phyloP scores from a whole-genome alignment of 116 monocot species.

The Posidonia oceanica region DNA sequence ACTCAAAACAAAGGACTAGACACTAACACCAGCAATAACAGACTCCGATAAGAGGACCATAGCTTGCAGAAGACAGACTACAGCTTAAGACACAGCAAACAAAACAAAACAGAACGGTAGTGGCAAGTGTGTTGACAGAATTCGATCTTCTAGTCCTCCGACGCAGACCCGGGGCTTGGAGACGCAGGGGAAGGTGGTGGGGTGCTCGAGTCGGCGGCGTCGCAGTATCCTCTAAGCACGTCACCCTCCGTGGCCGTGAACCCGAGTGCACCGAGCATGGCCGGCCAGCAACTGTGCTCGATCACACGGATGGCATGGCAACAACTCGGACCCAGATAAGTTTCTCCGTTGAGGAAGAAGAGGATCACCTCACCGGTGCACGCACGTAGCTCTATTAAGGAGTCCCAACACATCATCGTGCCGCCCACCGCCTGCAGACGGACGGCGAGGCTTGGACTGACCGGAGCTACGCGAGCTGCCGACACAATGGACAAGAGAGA shows the following conservation, averaged over 20 bases:
- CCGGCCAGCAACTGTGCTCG: conserved; percentile 20
- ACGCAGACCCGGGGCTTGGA: neutral
- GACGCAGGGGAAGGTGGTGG: conserved; percentile 6
- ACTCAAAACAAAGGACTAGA: too few relatives aligned
- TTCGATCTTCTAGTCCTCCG: too few relatives aligned
- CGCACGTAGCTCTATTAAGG: conserved; percentile 9
- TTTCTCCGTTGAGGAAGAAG: conserved; percentile 22
- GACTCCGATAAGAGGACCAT: too few relatives aligned
- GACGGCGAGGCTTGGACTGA: neutral
- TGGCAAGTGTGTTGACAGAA: too few relatives aligned
- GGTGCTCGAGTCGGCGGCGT: neutral
- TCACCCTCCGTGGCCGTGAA: conserved; percentile 23
- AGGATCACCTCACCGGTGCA: conserved; percentile 17
- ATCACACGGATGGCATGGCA: conserved; percentile 18
- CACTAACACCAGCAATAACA: too few relatives aligned
- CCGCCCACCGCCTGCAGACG: conserved; percentile 1
- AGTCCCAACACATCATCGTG: conserved; percentile 9
- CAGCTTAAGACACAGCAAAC: too few relatives aligned
- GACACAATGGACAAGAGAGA: too few relatives aligned
- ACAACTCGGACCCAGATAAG: conserved; percentile 13
- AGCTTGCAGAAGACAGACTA: too few relatives aligned
- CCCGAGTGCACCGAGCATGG: conserved; percentile 18
- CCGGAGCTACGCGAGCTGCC: too few relatives aligned
- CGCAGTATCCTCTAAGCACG: conserved; percentile 20
- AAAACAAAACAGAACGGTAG: too few relatives aligned